Percentiles rank a stretch among this genome's conserved stretches.
phyloP scores from a whole-genome alignment of 495 filamentous ascomycete genomes.

The Xylaria grammica region DNA sequence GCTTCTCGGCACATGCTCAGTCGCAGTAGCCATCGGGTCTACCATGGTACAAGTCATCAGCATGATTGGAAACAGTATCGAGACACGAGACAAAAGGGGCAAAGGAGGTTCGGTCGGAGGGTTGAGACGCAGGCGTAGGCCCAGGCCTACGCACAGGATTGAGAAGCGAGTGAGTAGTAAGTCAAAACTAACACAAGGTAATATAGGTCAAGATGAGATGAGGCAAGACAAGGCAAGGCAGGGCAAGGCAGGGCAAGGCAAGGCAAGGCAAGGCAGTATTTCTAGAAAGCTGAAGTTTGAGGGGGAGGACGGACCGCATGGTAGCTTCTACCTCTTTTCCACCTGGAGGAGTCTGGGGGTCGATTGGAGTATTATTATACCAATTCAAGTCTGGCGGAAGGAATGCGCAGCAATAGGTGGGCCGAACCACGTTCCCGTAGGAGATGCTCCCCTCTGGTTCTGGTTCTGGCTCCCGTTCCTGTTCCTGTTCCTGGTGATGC shows the following conservation, averaged over 20 bases:
- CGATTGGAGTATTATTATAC: constrained; percentile 21
- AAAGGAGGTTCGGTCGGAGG: constrained; percentile 10
- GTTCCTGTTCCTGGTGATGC: constrained; percentile 25
- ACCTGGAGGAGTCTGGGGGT: constrained; percentile 4
- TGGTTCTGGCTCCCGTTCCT: constrained; percentile 6
- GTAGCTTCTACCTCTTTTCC: constrained; percentile 20
- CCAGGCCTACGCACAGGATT: neutral
- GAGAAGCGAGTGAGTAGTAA: neutral
- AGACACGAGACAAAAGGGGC: constrained; percentile 31
- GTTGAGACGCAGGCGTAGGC: constrained; percentile 1
- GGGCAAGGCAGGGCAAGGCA: neutral
- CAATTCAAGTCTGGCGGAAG: constrained; percentile 18
- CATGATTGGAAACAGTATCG: constrained; percentile 29
- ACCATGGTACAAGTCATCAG: constrained; percentile 32
- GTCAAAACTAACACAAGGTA: neutral
- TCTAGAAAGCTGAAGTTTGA: constrained; percentile 16
- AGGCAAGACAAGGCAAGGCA: neutral
- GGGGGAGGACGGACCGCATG: constrained; percentile 23
- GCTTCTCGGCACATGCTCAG: constrained; percentile 53
- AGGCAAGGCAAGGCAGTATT: neutral
- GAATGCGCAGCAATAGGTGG: constrained; percentile 21
- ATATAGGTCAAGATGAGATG: neutral
- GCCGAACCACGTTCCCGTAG: constrained; percentile 16
- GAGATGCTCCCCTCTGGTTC: neutral
- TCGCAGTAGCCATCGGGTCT: constrained; percentile 56